Evolutionary conservation across 2,329 filamentous ascomycete species (phyloP).

Genomic region (Venturia asperata): DNA sequence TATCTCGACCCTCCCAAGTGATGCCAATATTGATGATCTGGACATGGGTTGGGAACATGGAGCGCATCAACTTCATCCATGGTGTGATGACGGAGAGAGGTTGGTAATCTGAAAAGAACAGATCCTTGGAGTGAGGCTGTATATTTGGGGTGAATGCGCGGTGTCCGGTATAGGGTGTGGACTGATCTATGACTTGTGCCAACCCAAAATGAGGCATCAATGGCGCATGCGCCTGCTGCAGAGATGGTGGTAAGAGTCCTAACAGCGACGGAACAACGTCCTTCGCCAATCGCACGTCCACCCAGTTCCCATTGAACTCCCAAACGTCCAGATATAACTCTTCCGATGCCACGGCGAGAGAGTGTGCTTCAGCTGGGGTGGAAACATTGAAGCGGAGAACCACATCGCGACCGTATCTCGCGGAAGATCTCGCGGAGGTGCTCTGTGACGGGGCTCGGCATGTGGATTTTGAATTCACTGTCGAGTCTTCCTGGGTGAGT

Average conservation of each 20-base stretch:
- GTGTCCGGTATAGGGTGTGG: constrained; percentile 22
- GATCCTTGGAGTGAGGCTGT: constrained; percentile 48
- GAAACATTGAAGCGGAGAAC: constrained; percentile 82
- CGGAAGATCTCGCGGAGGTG: background rate
- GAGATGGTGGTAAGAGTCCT: constrained; percentile 65
- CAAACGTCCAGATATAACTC: constrained; percentile 83
- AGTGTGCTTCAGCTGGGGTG: constrained; percentile 58
- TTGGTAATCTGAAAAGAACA: constrained; percentile 92
- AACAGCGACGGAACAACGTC: constrained; percentile 70
- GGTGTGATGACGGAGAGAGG: constrained; percentile 75
- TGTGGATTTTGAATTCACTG: background rate
- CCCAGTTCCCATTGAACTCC: constrained; percentile 73
- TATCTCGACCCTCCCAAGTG: constrained; percentile 82
- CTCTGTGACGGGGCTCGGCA: background rate
- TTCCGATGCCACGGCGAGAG: constrained; percentile 64
- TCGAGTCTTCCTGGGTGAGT: constrained; percentile 21
- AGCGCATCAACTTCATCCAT: constrained; percentile 86
- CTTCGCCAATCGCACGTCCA: constrained; percentile 74
- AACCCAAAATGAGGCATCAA: constrained; percentile 67
- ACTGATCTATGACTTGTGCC: constrained; percentile 55
- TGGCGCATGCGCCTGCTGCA: constrained; percentile 64
- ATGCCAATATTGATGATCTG: constrained; percentile 68
- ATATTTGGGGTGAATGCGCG: constrained; percentile 28
- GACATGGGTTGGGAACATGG: constrained; percentile 81
- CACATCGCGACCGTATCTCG: constrained; percentile 33